Base-by-base conservation (phyloP, 2,329 filamentous ascomycete genomes). In the Penicillium thymicola region DNA sequence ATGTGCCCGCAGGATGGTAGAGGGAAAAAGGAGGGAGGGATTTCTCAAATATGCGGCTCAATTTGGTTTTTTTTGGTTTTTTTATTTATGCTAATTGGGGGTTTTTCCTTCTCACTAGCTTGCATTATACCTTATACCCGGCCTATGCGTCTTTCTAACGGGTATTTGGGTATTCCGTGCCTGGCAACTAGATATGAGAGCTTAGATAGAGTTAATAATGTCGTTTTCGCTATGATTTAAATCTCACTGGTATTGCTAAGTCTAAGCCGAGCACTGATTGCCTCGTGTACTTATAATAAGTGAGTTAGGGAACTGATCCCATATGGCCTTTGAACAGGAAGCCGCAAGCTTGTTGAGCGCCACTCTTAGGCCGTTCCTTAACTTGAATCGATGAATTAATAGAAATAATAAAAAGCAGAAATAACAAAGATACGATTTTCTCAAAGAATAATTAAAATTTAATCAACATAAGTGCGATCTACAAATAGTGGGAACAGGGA, bases 401-500 rank as follows among this genome's bases (percentile, higher is more conserved):
- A 42, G 16, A 13, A 30, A 38, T 16, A 40, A 28, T 41, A 51
- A 50, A 46, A 44, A 25, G 9, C 27, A 43, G 1, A 2, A 27
- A 27, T 7, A 13, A 34, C 34, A 32, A 25, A 45, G 16, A 32
- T 30, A 1, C 46, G 27, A 55, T 7, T 23, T 40, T 23, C 10
- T 2, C 44, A 52, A 50, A 44, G 34, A 47, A 46, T 43, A 48
- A 45, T 45, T 25, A 55, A 42, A n/a, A 10, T n/a, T 37, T 4
- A 37, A n/a, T 14, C 5, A 6, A 37, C 34, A 40, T 23, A 50
- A 4, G 23, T 40, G 38, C 44, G 61, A 63, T 61, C 59, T 58
- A 54, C 59, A 57, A 56, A 56, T 59, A 61, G 43, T 51, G 18
- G 34, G 53, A 37, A 54, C 60, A 59, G 58, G 62, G 62, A 58